Evolutionary conservation across 352 stramenopile genomes (phyloP), one percentile per base, ranked within the genome.

Genomic region (Globisporangium splendens): DNA sequence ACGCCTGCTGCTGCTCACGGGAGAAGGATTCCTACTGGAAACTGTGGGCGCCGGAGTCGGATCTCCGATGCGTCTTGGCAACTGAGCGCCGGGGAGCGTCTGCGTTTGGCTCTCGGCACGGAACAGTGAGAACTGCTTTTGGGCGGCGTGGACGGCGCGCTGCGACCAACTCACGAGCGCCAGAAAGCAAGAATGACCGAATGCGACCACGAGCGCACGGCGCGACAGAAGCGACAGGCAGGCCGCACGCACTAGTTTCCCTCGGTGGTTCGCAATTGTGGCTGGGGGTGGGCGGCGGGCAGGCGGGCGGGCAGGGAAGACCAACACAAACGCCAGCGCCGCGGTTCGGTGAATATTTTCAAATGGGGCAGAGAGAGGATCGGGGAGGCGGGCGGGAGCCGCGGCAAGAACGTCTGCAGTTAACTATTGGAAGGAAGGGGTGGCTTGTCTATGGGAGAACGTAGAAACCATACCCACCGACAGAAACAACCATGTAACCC

Each of bases 171-270:
- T 54, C 54, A 55, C 62, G 65, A 69, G 68, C 54, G 61, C 60
- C 55, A 59, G 56, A 61, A 70, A 61, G 50, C 58, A 61, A 54
- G 64, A 75, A 72, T 75, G 66, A 68, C 60, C 53, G 56, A 39
- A 42, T 41, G 54, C 53, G 8, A 57, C 39, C 22, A 58, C 28
- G 35, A 62, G 54, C 44, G 56, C 53, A 56, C 61, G 44, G 48
- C 54, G 52, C 67, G 46, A 43, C 59, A 66, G 53, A 49, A 54
- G 49, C 55, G 54, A 53, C 43, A 57, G 49, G 46, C 47, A 53
- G 35, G 17, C 35, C 11, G n/a, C 46, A 6, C 41, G 33, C 12
- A 46, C 14, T 10, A 44, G n/a, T 33, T 61, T 42, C 20, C 39
- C 18, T 39, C 44, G 44, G 24, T 33, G 44, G 55, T 28, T 44